Conservation (phyloP, 805 yeast species). For the Schwanniomyces yamadae region DNA sequence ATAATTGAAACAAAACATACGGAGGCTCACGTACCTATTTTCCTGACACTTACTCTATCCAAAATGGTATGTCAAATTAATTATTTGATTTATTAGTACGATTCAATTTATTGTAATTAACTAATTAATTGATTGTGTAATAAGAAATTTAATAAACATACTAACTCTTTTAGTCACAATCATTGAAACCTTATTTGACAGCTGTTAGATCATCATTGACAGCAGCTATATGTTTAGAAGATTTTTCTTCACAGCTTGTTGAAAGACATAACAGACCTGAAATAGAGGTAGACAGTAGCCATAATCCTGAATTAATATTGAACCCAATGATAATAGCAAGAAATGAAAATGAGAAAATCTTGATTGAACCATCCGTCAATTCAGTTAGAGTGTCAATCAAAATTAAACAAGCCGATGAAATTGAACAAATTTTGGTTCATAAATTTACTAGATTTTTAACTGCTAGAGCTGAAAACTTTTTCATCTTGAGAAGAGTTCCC, state of each 20-base stretch:
- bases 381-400: slow-evolving; percentile 87
- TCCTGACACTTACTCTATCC: too few species aligned
- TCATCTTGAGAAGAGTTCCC: slow-evolving; percentile 87
- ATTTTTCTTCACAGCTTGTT: slow-evolving; percentile 91
- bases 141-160: not conserved
- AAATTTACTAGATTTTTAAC: slow-evolving; percentile 92
- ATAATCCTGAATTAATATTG: slow-evolving; percentile 76
- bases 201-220: slow-evolving; percentile 93
- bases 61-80: not conserved
- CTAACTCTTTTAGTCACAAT: slow-evolving; percentile 70
- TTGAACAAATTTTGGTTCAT: slow-evolving; percentile 90
- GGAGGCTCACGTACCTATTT: too few species aligned
- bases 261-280: slow-evolving; percentile 98
- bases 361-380: slow-evolving; percentile 92
- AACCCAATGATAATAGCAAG: slow-evolving; percentile 89
- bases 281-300: slow-evolving; percentile 74
- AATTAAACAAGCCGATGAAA: slow-evolving; percentile 97
- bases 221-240: slow-evolving; percentile 89
- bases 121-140: slow-evolving; percentile 14
- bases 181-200: slow-evolving; percentile 88
- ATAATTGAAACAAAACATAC: too few species aligned
- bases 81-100: not conserved
- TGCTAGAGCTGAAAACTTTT: slow-evolving; percentile 92
- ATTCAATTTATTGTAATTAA: not conserved
- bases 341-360: slow-evolving; percentile 87